A percentile compares a stretch with the other conserved stretches of the same genome.
phyloP scores from a whole-genome alignment of 1,139 yeast species.

The Nakaseomyces glabratus region DNA sequence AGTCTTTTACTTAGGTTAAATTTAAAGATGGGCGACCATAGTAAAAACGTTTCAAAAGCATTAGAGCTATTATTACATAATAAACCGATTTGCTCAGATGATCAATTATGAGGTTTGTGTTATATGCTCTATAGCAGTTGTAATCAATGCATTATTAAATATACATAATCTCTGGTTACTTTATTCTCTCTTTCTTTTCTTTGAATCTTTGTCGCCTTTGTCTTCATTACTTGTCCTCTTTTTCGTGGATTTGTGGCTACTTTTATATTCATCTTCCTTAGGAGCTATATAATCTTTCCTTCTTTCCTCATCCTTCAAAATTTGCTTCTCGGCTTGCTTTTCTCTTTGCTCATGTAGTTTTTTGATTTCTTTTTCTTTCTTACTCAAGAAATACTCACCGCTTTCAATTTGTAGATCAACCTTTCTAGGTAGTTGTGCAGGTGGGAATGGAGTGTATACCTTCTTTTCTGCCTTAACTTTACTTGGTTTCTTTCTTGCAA shows the following conservation, averaged over 20 bases:
- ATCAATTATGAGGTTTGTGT: no score
- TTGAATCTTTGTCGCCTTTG: slow-evolving; percentile 2
- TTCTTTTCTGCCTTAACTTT: slow-evolving; percentile 61
- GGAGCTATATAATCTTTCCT: slow-evolving; percentile 80
- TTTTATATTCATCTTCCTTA: slow-evolving; percentile 49
- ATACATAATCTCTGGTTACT: no score
- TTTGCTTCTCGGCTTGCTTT: slow-evolving; percentile 64
- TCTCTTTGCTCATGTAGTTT: slow-evolving; percentile 70
- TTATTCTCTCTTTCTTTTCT: slow-evolving; percentile 4
- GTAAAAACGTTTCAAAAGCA: no score
- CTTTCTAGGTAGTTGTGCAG: slow-evolving; percentile 94
- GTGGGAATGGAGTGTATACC: slow-evolving; percentile 98
- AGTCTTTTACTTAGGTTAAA: no score
- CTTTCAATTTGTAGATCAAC: slow-evolving; percentile 94
- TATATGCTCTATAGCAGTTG: no score
- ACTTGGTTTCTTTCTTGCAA: slow-evolving; percentile 85
- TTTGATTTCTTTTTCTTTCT: slow-evolving; percentile 66
- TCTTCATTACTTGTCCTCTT: slow-evolving; percentile 20
- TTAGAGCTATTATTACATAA: no score
- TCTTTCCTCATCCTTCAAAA: slow-evolving; percentile 58
- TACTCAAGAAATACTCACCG: slow-evolving; percentile 94
- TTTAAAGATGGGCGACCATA: no score
- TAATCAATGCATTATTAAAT: no score
- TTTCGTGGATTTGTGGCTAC: slow-evolving; percentile 19
- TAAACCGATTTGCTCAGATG: no score